Conservation (phyloP, 1,284 basidiomycete genomes). For the Neonothopanus nambi region DNA sequence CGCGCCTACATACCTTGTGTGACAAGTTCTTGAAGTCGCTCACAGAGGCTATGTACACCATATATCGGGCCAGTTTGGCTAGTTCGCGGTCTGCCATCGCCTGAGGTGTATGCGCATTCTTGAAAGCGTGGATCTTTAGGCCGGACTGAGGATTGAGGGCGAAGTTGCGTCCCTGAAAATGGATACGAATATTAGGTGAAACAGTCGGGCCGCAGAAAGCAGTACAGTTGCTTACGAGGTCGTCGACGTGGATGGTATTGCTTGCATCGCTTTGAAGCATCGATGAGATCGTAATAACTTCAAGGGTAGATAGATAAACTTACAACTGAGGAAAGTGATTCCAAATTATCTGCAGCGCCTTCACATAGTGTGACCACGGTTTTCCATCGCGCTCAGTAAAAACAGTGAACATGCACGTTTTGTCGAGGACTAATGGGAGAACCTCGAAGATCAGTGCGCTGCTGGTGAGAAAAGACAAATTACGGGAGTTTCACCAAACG, state of each 20-base stretch:
- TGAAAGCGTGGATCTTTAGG: slow-evolving; percentile 82
- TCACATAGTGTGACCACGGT: slow-evolving; percentile 79
- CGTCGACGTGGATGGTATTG: slow-evolving; percentile 89
- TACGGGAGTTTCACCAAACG: slow-evolving; percentile 6
- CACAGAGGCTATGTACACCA: slow-evolving; percentile 56
- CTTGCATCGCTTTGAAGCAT: slow-evolving; percentile 51
- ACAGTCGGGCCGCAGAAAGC: background rate
- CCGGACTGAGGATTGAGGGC: slow-evolving; percentile 85
- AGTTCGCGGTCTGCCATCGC: slow-evolving; percentile 69
- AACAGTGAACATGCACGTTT: slow-evolving; percentile 87
- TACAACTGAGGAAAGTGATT: slow-evolving; percentile 81
- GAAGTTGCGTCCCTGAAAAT: slow-evolving; percentile 72
- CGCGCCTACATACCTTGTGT: slow-evolving; percentile 51
- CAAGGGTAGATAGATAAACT: slow-evolving; percentile 21
- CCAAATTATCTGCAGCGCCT: slow-evolving; percentile 87
- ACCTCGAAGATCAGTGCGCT: slow-evolving; percentile 11
- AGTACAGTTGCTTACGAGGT: slow-evolving; percentile 52
- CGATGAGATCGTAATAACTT: background rate
- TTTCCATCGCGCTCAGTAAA: slow-evolving; percentile 75
- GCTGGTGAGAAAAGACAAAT: slow-evolving; percentile 16
- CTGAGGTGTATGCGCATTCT: slow-evolving; percentile 67
- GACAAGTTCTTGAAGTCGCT: slow-evolving; percentile 56
- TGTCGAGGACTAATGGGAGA: slow-evolving; percentile 66
- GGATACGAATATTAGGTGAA: background rate
- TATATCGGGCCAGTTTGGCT: slow-evolving; percentile 61